Evolutionary conservation across 169 alveolate genomes (phyloP).

Genomic region (Plasmodium knowlesi): DNA sequence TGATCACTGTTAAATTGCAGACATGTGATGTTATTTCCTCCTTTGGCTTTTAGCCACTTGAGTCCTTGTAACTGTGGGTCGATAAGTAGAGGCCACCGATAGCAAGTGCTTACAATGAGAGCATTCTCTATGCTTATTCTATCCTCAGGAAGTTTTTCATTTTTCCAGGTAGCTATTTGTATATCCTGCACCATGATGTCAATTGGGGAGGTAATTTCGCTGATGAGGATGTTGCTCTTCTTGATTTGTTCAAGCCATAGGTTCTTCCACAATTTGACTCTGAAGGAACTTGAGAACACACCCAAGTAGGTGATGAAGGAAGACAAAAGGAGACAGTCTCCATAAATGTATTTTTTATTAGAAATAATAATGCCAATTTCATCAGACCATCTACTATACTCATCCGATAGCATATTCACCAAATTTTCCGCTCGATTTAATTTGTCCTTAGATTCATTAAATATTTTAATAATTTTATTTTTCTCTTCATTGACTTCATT

Average conservation of each 20-base stretch:
- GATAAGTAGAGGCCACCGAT: constrained; percentile 96
- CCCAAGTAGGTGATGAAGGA: constrained; percentile 97
- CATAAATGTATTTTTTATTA: constrained; percentile 91
- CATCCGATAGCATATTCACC: constrained; percentile 95
- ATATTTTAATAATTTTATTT: constrained; percentile 91
- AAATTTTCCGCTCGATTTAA: constrained; percentile 94
- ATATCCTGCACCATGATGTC: constrained; percentile 94
- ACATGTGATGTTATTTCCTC: constrained; percentile 92
- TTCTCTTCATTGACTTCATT: constrained; percentile 92
- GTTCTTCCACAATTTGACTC: constrained; percentile 91
- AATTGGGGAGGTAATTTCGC: constrained; percentile 91
- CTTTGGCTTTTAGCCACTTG: constrained; percentile 95
- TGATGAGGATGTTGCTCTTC: constrained; percentile 89
- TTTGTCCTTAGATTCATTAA: constrained; percentile 90
- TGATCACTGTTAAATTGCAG: constrained; percentile 92
- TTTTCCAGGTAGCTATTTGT: constrained; percentile 95
- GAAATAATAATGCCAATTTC: constrained; percentile 91
- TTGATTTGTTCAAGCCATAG: constrained; percentile 93
- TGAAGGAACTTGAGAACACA: constrained; percentile 93
- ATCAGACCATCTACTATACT: constrained; percentile 96
- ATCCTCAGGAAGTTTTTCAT: constrained; percentile 96
- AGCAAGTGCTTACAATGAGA: constrained; percentile 92
- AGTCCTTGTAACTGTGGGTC: constrained; percentile 98
- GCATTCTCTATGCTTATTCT: constrained; percentile 96
- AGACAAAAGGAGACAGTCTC: constrained; percentile 95